phyloP scores from a whole-genome alignment of 192 early-diverging fungal genomes.

The Mortierella claussenii region DNA sequence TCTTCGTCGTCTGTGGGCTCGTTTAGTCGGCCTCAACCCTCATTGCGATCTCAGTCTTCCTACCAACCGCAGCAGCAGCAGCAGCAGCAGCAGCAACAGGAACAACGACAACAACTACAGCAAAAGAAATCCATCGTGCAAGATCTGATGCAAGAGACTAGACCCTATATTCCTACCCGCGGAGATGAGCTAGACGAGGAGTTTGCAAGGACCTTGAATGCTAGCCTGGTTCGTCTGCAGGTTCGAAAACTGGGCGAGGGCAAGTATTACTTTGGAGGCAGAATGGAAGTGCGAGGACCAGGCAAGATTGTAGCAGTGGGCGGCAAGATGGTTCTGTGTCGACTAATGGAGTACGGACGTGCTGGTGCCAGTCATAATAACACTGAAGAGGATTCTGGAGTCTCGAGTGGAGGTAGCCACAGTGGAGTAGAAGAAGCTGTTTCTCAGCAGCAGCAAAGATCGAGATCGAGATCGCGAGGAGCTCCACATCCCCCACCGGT shows the following conservation, averaged over 20 bases:
- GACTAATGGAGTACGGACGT: conserved; percentile 58
- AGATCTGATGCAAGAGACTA: background rate
- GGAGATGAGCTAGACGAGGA: conserved; percentile 64
- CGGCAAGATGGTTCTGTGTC: conserved; percentile 59
- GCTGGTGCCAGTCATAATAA: background rate
- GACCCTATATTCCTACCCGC: conserved; percentile 52
- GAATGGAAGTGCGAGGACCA: conserved; percentile 36
- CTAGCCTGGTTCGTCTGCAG: conserved; percentile 55
- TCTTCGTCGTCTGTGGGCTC: conserved; percentile 29
- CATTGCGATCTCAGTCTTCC: too few relatives aligned
- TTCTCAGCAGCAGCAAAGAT: background rate
- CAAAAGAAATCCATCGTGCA: background rate
- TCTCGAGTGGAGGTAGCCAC: conserved; percentile 15
- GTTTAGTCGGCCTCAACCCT: background rate
- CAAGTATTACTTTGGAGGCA: conserved; percentile 53
- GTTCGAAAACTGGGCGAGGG: conserved; percentile 53
- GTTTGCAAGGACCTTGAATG: conserved; percentile 61
- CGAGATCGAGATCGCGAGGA: background rate
- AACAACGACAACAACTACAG: conserved; percentile 11
- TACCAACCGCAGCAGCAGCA: background rate
- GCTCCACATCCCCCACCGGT: background rate
- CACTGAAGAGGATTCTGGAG: conserved; percentile 15
- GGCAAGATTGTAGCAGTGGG: conserved; percentile 33
- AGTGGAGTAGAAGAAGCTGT: conserved; percentile 20
- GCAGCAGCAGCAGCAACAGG: background rate